A percentile compares a stretch with the other conserved stretches of the same genome.
Conservation (phyloP, 176 grass and related monocot genomes). For the Triticum turgidum region DNA sequence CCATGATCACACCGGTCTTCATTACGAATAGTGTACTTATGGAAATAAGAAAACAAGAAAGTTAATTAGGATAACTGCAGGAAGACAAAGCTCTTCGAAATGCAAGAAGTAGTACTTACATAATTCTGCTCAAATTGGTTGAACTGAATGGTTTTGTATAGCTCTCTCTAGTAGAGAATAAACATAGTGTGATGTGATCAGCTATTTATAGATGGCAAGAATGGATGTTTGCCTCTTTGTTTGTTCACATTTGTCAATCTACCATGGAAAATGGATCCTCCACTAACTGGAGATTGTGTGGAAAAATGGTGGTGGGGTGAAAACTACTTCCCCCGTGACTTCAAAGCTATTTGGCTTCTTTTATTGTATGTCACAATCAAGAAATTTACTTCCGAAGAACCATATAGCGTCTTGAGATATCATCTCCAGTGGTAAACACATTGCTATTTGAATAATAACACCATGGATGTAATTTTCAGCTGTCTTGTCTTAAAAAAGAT, state of each 20-base stretch:
- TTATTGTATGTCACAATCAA: background rate
- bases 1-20: background rate
- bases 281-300: slow-evolving; percentile 37
- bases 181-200: slow-evolving; percentile 16
- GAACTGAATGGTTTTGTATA: background rate
- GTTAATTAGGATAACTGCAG: background rate
- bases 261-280: slow-evolving; percentile 35
- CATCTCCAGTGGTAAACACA: background rate
- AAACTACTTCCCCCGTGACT: background rate
- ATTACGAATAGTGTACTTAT: background rate
- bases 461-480: slow-evolving; percentile 16
- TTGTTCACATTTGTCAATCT: background rate
- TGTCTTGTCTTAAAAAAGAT: slow-evolving; percentile 13
- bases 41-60: background rate
- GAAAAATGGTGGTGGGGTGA: background rate
- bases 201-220: slow-evolving; percentile 35
- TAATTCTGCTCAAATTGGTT: background rate
- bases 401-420: background rate
- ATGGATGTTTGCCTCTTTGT: background rate
- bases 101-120: background rate
- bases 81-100: background rate
- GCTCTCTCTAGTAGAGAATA: background rate
- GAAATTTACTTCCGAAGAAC: background rate
- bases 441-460: background rate
- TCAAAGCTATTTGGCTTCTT: background rate